Conservation (phyloP, 257 asterid species). For the Verbascum thapsus region DNA sequence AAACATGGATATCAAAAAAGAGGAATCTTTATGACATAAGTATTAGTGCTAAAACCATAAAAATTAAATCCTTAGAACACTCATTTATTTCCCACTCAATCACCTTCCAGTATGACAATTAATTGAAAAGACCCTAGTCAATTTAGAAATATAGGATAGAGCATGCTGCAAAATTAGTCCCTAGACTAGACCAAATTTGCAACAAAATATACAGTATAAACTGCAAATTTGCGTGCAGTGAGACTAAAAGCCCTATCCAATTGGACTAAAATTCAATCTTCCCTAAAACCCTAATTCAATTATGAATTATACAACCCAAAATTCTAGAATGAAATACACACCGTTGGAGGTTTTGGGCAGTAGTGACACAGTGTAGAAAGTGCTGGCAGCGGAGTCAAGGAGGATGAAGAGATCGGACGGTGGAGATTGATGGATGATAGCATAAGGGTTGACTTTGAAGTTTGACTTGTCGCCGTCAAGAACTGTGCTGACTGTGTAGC, state of each 20-base stretch:
- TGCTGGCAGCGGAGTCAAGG: constrained; percentile 66
- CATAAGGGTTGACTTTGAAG: constrained; percentile 51
- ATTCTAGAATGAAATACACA: neutral
- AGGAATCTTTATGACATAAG: neutral
- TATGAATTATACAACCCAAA: neutral
- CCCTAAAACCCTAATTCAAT: constrained; percentile 30
- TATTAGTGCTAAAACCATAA: too few species aligned
- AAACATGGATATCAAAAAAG: neutral
- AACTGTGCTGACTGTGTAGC: constrained; percentile 78
- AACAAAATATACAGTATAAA: too few species aligned
- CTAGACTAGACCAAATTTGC: too few species aligned
- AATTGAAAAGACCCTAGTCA: too few species aligned
- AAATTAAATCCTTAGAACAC: neutral
- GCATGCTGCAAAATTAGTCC: too few species aligned
- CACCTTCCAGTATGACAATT: too few species aligned
- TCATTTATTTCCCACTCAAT: constrained; percentile 8
- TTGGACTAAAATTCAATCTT: constrained; percentile 21
- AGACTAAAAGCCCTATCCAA: too few species aligned
- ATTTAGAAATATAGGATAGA: too few species aligned
- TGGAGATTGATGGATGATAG: constrained; percentile 51
- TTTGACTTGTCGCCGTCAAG: constrained; percentile 68
- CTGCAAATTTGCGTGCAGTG: too few species aligned
- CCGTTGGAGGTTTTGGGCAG: constrained; percentile 38
- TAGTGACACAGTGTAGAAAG: constrained; percentile 60
- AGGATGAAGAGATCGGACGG: constrained; percentile 57